Percentiles rank a stretch among this genome's conserved stretches.
Conservation (phyloP, 2,329 filamentous ascomycete species). For the Rhytidhysteron rufulum region DNA sequence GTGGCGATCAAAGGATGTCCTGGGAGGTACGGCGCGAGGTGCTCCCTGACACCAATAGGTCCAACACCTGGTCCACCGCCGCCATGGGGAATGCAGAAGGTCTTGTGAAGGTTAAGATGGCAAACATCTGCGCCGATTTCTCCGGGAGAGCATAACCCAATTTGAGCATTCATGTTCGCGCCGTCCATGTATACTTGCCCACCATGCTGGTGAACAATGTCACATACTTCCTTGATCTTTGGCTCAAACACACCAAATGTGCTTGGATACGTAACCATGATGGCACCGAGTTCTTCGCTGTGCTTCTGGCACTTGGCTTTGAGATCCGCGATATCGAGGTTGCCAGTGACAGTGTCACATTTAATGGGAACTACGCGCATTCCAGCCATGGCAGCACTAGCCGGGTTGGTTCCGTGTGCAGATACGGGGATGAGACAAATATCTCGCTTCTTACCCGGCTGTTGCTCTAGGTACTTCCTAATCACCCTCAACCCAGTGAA, state of each 20-base stretch:
- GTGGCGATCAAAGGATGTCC: slow-evolving; percentile 61
- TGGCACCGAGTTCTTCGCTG: slow-evolving; percentile 77
- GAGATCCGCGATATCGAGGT: slow-evolving; percentile 82
- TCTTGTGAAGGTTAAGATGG: slow-evolving; percentile 97
- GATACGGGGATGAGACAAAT: slow-evolving; percentile 94
- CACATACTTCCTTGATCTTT: slow-evolving; percentile 76
- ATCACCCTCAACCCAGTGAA: slow-evolving; percentile 89
- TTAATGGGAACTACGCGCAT: slow-evolving; percentile 93
- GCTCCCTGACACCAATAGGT: slow-evolving; percentile 84
- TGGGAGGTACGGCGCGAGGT: slow-evolving; percentile 74
- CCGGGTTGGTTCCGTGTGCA: slow-evolving; percentile 93
- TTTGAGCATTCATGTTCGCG: slow-evolving; percentile 98
- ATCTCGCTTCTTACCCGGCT: slow-evolving; percentile 67
- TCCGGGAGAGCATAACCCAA: slow-evolving; percentile 88
- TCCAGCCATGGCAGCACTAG: slow-evolving; percentile 90
- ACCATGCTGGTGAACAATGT: slow-evolving; percentile 80
- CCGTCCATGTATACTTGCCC: slow-evolving; percentile 99
- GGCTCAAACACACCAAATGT: slow-evolving; percentile 96
- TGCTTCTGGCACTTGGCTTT: slow-evolving; percentile 87
- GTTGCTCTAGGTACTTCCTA: slow-evolving; percentile 73
- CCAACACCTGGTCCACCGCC: slow-evolving; percentile 92
- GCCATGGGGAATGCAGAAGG: slow-evolving; percentile 96
- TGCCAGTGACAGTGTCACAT: slow-evolving; percentile 81
- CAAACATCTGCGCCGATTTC: slow-evolving; percentile 96
- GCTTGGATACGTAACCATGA: slow-evolving; percentile 96